phyloP scores from a whole-genome alignment of 108 stramenopile genomes.

The Parietichytrium sp. region DNA sequence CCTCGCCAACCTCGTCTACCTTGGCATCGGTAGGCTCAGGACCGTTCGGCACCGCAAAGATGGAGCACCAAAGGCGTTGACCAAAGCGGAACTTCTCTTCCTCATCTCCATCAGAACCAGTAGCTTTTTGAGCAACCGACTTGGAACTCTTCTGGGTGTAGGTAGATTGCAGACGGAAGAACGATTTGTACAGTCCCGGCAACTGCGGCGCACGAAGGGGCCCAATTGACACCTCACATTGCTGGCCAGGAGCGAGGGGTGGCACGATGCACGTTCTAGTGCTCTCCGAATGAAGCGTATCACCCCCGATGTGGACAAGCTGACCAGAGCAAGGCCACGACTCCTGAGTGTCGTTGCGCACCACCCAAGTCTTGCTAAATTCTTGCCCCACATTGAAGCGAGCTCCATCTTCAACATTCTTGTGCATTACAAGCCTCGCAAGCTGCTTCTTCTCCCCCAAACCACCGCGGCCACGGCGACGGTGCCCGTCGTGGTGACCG shows the following conservation, averaged over 20 bases:
- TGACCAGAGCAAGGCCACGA: slow-evolving; percentile 3
- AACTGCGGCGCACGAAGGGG: background rate
- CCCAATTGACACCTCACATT: background rate
- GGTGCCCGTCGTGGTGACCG: background rate
- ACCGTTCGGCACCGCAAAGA: too few species aligned
- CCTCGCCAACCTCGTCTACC: too few species aligned
- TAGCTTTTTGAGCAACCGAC: too few species aligned
- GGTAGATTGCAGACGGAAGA: slow-evolving; percentile 31
- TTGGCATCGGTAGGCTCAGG: too few species aligned
- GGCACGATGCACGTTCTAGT: background rate
- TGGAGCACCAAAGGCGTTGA: slow-evolving; percentile 18
- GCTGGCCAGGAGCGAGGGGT: slow-evolving; percentile 6
- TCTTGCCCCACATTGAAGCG: background rate
- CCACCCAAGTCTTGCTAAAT: slow-evolving; percentile 14
- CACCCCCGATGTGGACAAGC: slow-evolving; percentile 1
- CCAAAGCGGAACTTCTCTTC: background rate
- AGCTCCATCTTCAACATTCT: background rate
- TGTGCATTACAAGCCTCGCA: slow-evolving; percentile 29
- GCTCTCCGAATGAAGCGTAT: background rate
- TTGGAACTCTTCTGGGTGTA: too few species aligned
- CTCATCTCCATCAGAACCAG: too few species aligned
- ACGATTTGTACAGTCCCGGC: slow-evolving; percentile 12
- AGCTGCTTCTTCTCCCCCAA: background rate
- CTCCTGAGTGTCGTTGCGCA: slow-evolving; percentile 2
- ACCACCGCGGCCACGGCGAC: background rate